Evolutionary conservation across 225 moss, liverwort and hornwort genomes (phyloP), one percentile per base, ranked within the genome.

Genomic region (Lunularia cruciata): DNA sequence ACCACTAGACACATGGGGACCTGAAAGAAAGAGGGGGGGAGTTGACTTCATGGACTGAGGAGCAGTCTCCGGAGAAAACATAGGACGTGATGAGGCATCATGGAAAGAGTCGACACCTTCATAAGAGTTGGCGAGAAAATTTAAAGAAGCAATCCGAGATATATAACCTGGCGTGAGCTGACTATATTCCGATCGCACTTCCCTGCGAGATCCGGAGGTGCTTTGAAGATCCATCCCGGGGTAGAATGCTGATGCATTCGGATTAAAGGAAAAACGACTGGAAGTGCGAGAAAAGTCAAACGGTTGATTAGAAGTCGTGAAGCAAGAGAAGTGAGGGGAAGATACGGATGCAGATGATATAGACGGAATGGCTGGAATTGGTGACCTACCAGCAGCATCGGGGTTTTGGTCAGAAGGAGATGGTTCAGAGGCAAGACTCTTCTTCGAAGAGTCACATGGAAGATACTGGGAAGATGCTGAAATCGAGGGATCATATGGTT

Each of bases 191-290:
- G 59, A 38, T 42, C 61, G 72, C 26, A 72, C 80, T 64, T 75
- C 68, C 72, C 26, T 28, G 73, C 73, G 51, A 72, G 76, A 49
- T 67, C 65, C 68, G 74, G 61, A 63, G 47, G 68, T 3, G 72
- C 72, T 47, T 36, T 75, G 42, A 72, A 72, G 26, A 65, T 76
- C 72, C 72, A 72, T 40, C 60, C 72, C 72, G 63, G 80, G 76
- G 68, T 68, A 18, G 72, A 80, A 80, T 63, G 51, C 40, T 63
- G 75, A 46, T 32, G 67, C 72, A 71, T 76, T 56, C 63, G 76
- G 64, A 69, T 58, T 43, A 76, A 69, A 73, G 63, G 80, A 63
- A 63, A 73, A 65, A 57, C 80, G 72, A 52, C 25, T 33, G 71
- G 72, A 67, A 45, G 65, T 36, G 30, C 35, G 62, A 43, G 63